Evolutionary conservation across 306 rosid species (phyloP).

Genomic region (Vigna angularis): DNA sequence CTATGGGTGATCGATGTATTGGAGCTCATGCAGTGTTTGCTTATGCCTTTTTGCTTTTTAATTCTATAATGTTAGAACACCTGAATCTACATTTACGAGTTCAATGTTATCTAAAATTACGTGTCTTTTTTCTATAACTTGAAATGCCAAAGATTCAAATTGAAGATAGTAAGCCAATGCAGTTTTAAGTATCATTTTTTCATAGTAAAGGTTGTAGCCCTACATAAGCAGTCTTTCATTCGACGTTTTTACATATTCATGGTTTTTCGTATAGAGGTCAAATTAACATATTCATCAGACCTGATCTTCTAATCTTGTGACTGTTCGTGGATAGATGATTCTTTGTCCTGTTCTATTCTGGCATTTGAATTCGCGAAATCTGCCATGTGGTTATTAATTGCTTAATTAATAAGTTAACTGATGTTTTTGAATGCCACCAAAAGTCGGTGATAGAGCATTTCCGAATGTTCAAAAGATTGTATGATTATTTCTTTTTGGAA

Average conservation of each 20-base stretch:
- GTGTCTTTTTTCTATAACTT: neutral
- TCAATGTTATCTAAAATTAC: neutral
- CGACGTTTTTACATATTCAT: neutral
- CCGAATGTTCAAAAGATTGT: constrained; percentile 3
- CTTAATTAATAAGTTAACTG: neutral
- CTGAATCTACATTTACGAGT: neutral
- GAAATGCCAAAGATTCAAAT: neutral
- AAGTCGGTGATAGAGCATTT: constrained; percentile 14
- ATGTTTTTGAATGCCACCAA: neutral
- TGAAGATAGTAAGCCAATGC: too few species aligned
- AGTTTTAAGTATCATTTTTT: too few species aligned
- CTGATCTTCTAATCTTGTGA: neutral
- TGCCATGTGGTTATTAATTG: too few species aligned
- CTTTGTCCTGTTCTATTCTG: neutral
- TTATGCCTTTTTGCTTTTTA: neutral
- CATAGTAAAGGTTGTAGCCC: too few species aligned
- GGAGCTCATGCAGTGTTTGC: neutral
- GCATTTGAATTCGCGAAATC: neutral
- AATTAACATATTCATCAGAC: neutral
- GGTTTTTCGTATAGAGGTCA: neutral
- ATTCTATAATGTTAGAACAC: neutral
- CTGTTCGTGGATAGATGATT: neutral
- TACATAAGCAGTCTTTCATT: neutral
- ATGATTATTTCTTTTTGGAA: neutral
- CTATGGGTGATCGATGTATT: constrained; percentile 23